Percentiles rank a stretch among this genome's conserved stretches.
phyloP scores from a whole-genome alignment of 306 rosid genomes.

The Pueraria montana region DNA sequence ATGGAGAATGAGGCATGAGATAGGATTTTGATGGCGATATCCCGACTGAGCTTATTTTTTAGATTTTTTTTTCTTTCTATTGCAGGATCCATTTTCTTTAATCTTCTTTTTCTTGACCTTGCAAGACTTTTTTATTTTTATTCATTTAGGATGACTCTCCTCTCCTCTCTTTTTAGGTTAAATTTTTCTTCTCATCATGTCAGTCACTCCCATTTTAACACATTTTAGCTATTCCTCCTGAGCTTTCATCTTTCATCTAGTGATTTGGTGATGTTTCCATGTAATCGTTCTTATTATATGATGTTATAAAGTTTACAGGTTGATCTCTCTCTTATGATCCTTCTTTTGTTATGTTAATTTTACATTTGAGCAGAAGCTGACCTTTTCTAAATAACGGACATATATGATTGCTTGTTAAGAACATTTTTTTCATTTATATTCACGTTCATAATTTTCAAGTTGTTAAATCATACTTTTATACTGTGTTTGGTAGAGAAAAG shows the following conservation, averaged over 20 bases:
- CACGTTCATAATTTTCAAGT: not conserved
- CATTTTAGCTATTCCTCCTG: conserved; percentile 71
- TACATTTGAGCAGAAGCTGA: not conserved
- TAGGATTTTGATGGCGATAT: conserved; percentile 61
- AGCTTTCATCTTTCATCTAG: conserved; percentile 59
- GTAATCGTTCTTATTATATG: not conserved
- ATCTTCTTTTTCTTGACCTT: conserved; percentile 80
- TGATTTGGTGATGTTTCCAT: not conserved
- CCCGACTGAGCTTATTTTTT: conserved; percentile 65
- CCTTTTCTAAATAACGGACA: not conserved
- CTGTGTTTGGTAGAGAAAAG: too few species aligned
- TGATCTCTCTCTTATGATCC: not conserved
- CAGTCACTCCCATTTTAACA: conserved; percentile 11
- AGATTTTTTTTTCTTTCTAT: not conserved
- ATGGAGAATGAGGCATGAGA: conserved; percentile 16
- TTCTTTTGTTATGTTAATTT: not conserved
- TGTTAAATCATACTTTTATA: not conserved
- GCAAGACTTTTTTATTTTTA: conserved; percentile 64
- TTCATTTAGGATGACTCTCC: fast-evolving
- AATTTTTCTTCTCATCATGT: not conserved
- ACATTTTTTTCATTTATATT: not conserved
- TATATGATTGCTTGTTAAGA: not conserved
- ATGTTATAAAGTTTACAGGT: not conserved
- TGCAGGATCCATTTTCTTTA: too few species aligned
- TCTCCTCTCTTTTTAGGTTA: fast-evolving